Evolutionary conservation across 2,329 filamentous ascomycete species (phyloP).

Genomic region (Trichoderma arundinaceum): DNA sequence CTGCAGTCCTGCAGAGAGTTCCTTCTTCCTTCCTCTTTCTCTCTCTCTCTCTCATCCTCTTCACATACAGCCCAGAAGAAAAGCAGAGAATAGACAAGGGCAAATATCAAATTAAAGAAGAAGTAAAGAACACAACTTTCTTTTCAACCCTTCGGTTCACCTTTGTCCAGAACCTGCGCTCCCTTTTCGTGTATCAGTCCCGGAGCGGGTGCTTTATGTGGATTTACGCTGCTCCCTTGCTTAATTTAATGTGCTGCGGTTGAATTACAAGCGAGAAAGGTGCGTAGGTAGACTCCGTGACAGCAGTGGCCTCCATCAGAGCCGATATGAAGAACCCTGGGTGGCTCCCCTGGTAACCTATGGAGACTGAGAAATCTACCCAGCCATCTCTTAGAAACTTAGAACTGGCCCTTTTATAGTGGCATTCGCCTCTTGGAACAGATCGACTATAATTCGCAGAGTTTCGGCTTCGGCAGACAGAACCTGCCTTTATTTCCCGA

Average conservation of each 20-base stretch:
- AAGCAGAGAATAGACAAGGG: background rate
- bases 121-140: background rate
- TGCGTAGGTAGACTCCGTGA: background rate
- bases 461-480: background rate
- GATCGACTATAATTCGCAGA: background rate
- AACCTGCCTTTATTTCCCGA: background rate
- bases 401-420: background rate
- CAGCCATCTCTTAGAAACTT: background rate
- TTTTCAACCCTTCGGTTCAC: background rate
- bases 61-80: background rate
- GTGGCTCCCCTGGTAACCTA: background rate
- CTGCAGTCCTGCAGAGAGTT: background rate
- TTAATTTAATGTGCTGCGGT: background rate
- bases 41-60: background rate
- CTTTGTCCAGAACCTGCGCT: background rate
- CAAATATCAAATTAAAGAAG: background rate
- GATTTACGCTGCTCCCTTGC: background rate
- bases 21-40: background rate
- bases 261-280: conserved; percentile 7
- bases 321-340: background rate
- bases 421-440: background rate
- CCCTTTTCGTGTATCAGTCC: background rate
- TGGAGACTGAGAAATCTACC: background rate
- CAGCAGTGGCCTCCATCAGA: background rate
- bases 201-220: background rate